Percentiles rank a stretch among this genome's conserved stretches.
Conservation (phyloP, 139 green algal species). For the Tetraselmis chui region DNA sequence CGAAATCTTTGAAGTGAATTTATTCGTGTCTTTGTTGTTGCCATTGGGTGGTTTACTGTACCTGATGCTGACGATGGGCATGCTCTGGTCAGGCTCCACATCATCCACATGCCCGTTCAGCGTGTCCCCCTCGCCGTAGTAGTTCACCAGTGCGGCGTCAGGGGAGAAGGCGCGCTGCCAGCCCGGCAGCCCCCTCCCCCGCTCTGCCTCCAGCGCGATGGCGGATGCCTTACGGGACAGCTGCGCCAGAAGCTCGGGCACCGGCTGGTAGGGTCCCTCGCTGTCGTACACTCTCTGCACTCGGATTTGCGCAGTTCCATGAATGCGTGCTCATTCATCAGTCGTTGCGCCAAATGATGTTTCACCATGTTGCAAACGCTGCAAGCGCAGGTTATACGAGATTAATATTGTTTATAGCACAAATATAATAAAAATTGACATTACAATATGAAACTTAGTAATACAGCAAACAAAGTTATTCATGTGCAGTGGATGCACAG, state of each 20-base stretch:
- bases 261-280: not conserved
- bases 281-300: not conserved
- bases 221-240: not conserved
- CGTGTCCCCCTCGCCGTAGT: slow-evolving; percentile 7
- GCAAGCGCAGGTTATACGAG: no score
- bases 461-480: not conserved
- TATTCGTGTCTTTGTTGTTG: no score
- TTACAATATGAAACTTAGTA: not conserved
- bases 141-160: slow-evolving; percentile 15
- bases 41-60: no score
- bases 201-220: not conserved
- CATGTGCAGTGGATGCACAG: not conserved
- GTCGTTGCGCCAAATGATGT: not conserved
- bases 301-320: not conserved
- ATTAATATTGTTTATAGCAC: no score
- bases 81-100: slow-evolving; percentile 3
- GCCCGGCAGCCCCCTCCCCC: not conserved
- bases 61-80: slow-evolving; percentile 13
- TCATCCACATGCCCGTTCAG: slow-evolving; percentile 13
- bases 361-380: no score
- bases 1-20: no score
- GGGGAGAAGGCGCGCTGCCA: not conserved
- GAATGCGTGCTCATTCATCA: no score
- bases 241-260: not conserved
- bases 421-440: not conserved